A percentile compares a stretch with the other conserved stretches of the same genome.
These are phyloP conservation scores for Puccinia polysora DNA, from an alignment of 1,284 basidiomycete genomes.

Conservation along the genomic window DNA sequence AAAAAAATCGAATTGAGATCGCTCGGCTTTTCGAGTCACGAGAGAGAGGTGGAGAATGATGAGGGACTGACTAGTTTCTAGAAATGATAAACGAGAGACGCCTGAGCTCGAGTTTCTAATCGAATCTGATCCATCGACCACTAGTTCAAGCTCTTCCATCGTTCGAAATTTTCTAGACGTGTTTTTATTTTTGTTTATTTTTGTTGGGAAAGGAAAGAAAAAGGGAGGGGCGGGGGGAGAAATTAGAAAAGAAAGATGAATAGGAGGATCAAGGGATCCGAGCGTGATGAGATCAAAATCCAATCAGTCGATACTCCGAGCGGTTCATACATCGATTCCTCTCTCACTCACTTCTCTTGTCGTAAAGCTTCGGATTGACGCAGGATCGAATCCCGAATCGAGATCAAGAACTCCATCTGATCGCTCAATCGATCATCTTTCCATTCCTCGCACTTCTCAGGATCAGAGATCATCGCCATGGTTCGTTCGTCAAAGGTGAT, in stretches of 20 bases:
- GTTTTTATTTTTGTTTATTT: no score
- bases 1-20: not conserved
- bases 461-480: not conserved
- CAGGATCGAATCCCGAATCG: constrained; percentile 16
- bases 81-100: not conserved
- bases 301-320: not conserved
- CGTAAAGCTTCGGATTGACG: constrained; percentile 28
- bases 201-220: not conserved
- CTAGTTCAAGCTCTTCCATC: constrained; percentile 33
- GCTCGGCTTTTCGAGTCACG: not conserved
- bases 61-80: not conserved
- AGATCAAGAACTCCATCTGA: constrained; percentile 21
- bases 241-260: not conserved
- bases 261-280: not conserved
- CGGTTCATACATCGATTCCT: not conserved
- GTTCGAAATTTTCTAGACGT: constrained; percentile 17
- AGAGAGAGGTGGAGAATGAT: not conserved
- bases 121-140: constrained; percentile 20
- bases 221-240: not conserved
- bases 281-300: not conserved
- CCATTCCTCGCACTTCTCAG: constrained; percentile 11
- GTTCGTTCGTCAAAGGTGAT: not conserved
- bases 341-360: constrained; percentile 36
- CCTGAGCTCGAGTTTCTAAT: not conserved
- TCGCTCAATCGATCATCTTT: constrained; percentile 3